Percentiles rank a stretch among this genome's conserved stretches.
phyloP scores from a whole-genome alignment of 257 asterid species.

The Jaltomata sinuosa region DNA sequence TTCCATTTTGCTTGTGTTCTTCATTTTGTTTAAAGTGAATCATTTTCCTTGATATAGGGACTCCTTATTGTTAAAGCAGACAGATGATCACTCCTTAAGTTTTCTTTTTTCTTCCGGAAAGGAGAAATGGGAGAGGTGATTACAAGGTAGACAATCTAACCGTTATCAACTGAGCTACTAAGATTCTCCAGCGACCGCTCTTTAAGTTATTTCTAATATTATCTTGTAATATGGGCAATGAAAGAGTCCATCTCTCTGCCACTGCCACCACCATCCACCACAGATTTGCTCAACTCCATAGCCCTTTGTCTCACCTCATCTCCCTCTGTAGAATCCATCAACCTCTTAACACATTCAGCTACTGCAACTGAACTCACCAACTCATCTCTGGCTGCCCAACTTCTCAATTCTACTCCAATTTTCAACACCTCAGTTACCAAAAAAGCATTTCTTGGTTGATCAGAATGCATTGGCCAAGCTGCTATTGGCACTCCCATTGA shows the following conservation, averaged over 20 bases:
- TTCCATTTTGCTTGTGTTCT: too few species aligned
- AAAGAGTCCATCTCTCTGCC: slow-evolving; percentile 31
- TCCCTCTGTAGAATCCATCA: slow-evolving; percentile 45
- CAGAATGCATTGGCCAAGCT: slow-evolving; percentile 55
- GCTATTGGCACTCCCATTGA: slow-evolving; percentile 34
- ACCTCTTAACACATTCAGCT: slow-evolving; percentile 6
- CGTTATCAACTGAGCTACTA: too few species aligned
- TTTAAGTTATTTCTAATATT: neutral
- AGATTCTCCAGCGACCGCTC: too few species aligned
- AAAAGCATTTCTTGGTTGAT: slow-evolving; percentile 37
- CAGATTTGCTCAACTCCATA: slow-evolving; percentile 20
- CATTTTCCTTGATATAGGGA: too few species aligned
- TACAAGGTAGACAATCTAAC: too few species aligned
- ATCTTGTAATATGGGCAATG: slow-evolving; percentile 36
- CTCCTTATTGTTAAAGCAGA: too few species aligned
- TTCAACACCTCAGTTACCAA: slow-evolving; percentile 13
- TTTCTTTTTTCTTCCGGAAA: too few species aligned
- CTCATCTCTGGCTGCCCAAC: slow-evolving; percentile 17
- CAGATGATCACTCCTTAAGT: too few species aligned
- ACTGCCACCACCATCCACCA: slow-evolving; percentile 29
- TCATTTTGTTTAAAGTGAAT: too few species aligned
- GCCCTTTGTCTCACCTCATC: slow-evolving; percentile 36
- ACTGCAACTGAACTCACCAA: neutral
- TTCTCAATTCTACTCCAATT: slow-evolving; percentile 12
- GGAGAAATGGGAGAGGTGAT: too few species aligned